phyloP scores from a whole-genome alignment of 768 basidiomycete species.

The Mycena olivaceomarginata region DNA sequence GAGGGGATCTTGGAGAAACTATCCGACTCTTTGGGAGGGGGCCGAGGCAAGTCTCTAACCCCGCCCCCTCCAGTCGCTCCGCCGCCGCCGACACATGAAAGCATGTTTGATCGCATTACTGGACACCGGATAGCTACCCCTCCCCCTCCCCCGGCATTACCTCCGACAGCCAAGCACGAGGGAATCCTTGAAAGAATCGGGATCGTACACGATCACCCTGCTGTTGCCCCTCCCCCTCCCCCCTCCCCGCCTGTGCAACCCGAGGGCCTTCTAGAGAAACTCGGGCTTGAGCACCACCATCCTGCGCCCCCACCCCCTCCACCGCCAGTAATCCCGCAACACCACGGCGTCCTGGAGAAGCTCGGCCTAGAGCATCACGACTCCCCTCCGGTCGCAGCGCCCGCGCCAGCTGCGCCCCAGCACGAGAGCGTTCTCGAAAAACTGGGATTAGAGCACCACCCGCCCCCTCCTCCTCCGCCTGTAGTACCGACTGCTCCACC shows the following conservation, averaged over 20 bases:
- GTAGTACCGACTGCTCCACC: not conserved
- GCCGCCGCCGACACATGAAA: slow-evolving; percentile 4
- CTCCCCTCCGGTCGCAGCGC: not conserved
- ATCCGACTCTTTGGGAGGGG: not conserved
- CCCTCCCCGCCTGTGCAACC: slow-evolving; percentile 22
- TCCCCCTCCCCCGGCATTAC: slow-evolving; percentile 9
- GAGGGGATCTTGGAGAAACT: slow-evolving; percentile 14
- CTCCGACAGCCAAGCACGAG: slow-evolving; percentile 6
- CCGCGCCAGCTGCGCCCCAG: slow-evolving; percentile 2
- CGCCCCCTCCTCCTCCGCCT: slow-evolving; percentile 19
- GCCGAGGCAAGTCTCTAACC: not conserved
- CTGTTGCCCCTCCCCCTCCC: not conserved
- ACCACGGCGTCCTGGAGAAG: slow-evolving; percentile 8
- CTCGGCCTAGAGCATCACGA: slow-evolving; percentile 10
- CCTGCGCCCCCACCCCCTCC: slow-evolving; percentile 8
- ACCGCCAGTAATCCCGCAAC: slow-evolving; percentile 8
- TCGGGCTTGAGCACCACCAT: slow-evolving; percentile 14
- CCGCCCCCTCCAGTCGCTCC: not conserved
- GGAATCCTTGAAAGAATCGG: slow-evolving; percentile 21
- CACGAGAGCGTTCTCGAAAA: slow-evolving; percentile 21
- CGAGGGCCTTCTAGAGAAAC: slow-evolving; percentile 26
- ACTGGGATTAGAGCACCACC: slow-evolving; percentile 23
- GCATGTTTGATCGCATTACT: slow-evolving; percentile 10
- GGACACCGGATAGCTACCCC: not conserved
- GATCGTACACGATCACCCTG: not conserved